Conservation (phyloP, 495 filamentous ascomycete genomes). For the Penicillium argentinense region DNA sequence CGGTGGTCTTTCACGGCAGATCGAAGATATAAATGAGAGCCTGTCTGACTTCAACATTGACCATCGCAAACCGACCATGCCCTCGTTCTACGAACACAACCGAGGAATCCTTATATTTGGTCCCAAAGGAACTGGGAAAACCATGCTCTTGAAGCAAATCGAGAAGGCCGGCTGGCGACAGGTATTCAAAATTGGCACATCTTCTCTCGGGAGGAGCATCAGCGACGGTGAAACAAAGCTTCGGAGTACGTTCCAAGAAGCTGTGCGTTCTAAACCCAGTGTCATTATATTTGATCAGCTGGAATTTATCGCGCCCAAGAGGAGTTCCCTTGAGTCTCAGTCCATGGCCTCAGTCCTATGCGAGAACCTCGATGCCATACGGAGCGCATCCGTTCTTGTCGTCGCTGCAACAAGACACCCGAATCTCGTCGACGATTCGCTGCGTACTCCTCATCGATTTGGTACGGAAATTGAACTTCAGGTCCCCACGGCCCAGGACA, state of each 20-base stretch:
- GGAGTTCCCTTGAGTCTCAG: slow-evolving; percentile 38
- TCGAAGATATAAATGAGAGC: slow-evolving; percentile 64
- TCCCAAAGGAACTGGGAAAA: slow-evolving; percentile 81
- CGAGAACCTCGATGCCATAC: slow-evolving; percentile 44
- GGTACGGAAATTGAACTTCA: slow-evolving; percentile 75
- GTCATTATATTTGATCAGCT: slow-evolving; percentile 82
- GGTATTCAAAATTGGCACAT: slow-evolving; percentile 59
- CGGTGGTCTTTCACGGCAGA: slow-evolving; percentile 63
- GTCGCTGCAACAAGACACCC: slow-evolving; percentile 72
- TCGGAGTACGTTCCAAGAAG: slow-evolving; percentile 69
- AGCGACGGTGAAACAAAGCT: slow-evolving; percentile 54
- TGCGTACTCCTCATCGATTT: slow-evolving; percentile 67
- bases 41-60: slow-evolving; percentile 56
- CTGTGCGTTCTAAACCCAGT: slow-evolving; percentile 69
- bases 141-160: slow-evolving; percentile 65
- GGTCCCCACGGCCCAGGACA: slow-evolving; percentile 69
- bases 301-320: slow-evolving; percentile 69
- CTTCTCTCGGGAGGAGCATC: slow-evolving; percentile 47
- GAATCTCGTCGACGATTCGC: slow-evolving; percentile 69
- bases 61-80: slow-evolving; percentile 37
- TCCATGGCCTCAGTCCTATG: slow-evolving; percentile 42
- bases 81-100: slow-evolving; percentile 40
- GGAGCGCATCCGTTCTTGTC: slow-evolving; percentile 56
- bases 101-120: slow-evolving; percentile 75
- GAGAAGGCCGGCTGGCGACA: slow-evolving; percentile 66